Evolutionary conservation across 768 basidiomycete species (phyloP).

Genomic region (Kwoniella europaea): DNA sequence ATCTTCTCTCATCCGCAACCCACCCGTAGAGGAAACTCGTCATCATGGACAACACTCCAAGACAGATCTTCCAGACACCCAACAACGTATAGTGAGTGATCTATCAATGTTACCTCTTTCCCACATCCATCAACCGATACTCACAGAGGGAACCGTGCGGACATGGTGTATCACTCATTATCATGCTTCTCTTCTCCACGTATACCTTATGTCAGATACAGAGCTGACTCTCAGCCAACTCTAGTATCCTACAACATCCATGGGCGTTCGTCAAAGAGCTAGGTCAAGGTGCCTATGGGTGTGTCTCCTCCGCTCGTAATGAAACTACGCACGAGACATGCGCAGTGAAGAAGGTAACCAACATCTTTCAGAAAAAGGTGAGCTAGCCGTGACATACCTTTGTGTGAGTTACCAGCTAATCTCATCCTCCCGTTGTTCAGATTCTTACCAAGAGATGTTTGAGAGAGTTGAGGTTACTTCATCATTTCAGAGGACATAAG

Average conservation of each 20-base stretch:
- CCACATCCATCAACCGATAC: not conserved
- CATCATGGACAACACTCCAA: constrained; percentile 55
- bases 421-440: not conserved
- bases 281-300: constrained; percentile 93
- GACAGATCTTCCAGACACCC: constrained; percentile 54
- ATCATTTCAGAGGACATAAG: constrained; percentile 99
- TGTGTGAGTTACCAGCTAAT: too few relatives aligned
- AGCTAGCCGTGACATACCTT: constrained; percentile 13
- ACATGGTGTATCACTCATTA: not conserved
- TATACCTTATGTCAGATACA: not conserved
- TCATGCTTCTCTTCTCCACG: not conserved
- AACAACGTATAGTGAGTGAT: constrained; percentile 55
- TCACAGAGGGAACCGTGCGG: not conserved
- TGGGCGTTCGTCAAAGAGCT: constrained; percentile 91
- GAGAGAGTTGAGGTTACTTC: constrained; percentile 85
- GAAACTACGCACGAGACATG: constrained; percentile 57
- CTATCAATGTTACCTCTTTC: not conserved
- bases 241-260: constrained; percentile 50
- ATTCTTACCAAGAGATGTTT: constrained; percentile 96
- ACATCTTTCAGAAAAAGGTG: constrained; percentile 58
- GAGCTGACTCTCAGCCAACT: constrained; percentile 1
- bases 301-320: constrained; percentile 67
- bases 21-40: not conserved
- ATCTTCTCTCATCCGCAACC: not conserved
- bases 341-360: constrained; percentile 56